These are phyloP conservation scores for Cochlearia excelsa DNA, from an alignment of 345 rosid species.

Conservation along the genomic window DNA sequence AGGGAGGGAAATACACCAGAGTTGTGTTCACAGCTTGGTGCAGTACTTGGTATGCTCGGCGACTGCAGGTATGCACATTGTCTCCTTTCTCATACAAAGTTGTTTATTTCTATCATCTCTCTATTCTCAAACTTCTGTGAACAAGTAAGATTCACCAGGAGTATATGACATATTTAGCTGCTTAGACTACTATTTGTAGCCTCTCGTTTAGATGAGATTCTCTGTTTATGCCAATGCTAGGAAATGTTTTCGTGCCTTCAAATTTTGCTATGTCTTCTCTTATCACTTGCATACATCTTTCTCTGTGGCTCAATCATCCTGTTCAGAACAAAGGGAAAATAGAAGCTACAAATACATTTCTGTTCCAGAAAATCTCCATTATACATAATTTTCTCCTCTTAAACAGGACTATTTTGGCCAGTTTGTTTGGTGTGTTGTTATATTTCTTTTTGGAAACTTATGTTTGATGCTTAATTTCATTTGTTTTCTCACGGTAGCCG, in stretches of 20 bases:
- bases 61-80: conserved; percentile 77
- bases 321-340: neutral
- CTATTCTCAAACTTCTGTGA: conserved; percentile 1
- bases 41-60: conserved; percentile 97
- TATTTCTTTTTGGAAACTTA: neutral
- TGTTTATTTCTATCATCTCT: neutral
- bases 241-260: conserved; percentile 2
- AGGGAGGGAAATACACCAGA: conserved; percentile 71
- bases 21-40: conserved; percentile 96
- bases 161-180: neutral
- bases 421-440: conserved; percentile 20
- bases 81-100: conserved; percentile 7
- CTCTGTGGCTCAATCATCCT: neutral
- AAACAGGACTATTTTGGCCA: neutral
- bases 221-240: conserved; percentile 4
- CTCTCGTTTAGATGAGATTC: neutral
- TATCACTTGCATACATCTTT: conserved; percentile 9
- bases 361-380: neutral
- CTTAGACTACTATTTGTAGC: neutral
- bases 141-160: conserved; percentile 1
- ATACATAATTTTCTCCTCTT: neutral
- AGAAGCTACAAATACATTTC: conserved; percentile 6
- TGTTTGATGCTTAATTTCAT: neutral
- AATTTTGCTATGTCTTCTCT: conserved; percentile 1
- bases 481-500: conserved; percentile 54